Evolutionary conservation across 148 eudicot genomes (phyloP).

Genomic region (Polygonum aviculare): DNA sequence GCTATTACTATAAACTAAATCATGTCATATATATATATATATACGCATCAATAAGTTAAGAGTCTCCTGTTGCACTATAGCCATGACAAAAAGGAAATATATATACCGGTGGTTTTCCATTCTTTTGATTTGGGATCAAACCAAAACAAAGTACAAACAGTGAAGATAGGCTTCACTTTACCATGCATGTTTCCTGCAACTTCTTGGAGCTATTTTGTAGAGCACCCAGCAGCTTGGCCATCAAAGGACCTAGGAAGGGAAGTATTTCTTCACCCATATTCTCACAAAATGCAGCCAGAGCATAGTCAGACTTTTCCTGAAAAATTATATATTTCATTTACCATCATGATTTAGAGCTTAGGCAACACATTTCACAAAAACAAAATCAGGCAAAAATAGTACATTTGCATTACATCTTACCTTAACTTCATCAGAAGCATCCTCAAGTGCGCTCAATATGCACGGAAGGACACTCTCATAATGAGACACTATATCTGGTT

Average conservation of each 20-base stretch:
- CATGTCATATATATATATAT: too few species aligned
- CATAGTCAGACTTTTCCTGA: constrained; percentile 96
- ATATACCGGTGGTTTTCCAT: too few species aligned
- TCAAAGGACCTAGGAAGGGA: constrained; percentile 81
- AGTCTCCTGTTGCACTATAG: too few species aligned
- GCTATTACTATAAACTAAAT: too few species aligned
- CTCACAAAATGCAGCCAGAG: constrained; percentile 95
- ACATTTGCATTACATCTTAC: constrained; percentile 17
- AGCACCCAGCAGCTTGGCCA: constrained; percentile 72
- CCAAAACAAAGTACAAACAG: not conserved
- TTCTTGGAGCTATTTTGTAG: constrained; percentile 78
- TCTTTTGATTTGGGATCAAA: too few species aligned
- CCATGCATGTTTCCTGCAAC: constrained; percentile 98
- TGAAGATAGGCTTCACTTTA: constrained; percentile 14
- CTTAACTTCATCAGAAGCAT: constrained; percentile 93
- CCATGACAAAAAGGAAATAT: too few species aligned
- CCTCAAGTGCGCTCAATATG: constrained; percentile 73
- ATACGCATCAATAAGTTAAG: too few species aligned
- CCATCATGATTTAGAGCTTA: constrained; percentile 9
- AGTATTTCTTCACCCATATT: constrained; percentile 92
- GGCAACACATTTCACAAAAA: not conserved
- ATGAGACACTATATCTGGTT: constrained; percentile 88
- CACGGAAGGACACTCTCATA: constrained; percentile 88
- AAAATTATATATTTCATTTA: constrained; percentile 11
- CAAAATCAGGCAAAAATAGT: not conserved